phyloP scores from a whole-genome alignment of 257 asterid genomes.

The Marsdenia floribunda region DNA sequence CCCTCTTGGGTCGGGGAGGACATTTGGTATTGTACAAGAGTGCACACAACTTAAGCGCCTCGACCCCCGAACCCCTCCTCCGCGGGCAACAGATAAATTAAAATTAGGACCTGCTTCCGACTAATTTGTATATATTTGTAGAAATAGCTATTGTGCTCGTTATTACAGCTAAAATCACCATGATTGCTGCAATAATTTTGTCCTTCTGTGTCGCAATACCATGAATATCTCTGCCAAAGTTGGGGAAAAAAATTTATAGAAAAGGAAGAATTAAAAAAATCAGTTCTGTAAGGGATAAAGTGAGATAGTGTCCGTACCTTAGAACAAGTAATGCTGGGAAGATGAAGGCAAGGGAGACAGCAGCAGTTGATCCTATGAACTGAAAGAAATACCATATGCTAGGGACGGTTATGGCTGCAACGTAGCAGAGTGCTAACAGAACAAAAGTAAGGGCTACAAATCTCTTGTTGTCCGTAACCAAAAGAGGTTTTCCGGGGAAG shows the following conservation, averaged over 20 bases:
- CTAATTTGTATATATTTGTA: slow-evolving; percentile 58
- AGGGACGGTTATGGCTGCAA: slow-evolving; percentile 67
- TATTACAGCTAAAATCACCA: slow-evolving; percentile 57
- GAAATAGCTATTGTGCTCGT: slow-evolving; percentile 79
- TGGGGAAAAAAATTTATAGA: background rate
- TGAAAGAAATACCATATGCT: slow-evolving; percentile 92
- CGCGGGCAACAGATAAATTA: background rate
- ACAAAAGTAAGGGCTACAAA: slow-evolving; percentile 49
- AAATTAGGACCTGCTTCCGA: slow-evolving; percentile 17
- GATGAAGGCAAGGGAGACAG: slow-evolving; percentile 83
- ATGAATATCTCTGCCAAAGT: slow-evolving; percentile 65
- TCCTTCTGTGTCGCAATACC: slow-evolving; percentile 68
- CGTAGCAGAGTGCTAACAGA: slow-evolving; percentile 52
- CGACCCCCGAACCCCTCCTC: no score
- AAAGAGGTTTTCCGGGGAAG: slow-evolving; percentile 45
- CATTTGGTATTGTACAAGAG: background rate
- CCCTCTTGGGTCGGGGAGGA: background rate
- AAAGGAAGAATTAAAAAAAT: background rate
- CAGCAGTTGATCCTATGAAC: slow-evolving; percentile 92
- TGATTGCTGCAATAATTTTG: slow-evolving; percentile 58
- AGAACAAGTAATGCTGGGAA: slow-evolving; percentile 79
- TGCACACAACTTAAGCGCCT: background rate
- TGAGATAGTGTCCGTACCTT: slow-evolving; percentile 39
- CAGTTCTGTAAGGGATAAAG: background rate
- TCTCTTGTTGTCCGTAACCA: slow-evolving; percentile 50